These are phyloP conservation scores for Suillus sp. DNA, from an alignment of 768 basidiomycete species.

Conservation along the genomic window DNA sequence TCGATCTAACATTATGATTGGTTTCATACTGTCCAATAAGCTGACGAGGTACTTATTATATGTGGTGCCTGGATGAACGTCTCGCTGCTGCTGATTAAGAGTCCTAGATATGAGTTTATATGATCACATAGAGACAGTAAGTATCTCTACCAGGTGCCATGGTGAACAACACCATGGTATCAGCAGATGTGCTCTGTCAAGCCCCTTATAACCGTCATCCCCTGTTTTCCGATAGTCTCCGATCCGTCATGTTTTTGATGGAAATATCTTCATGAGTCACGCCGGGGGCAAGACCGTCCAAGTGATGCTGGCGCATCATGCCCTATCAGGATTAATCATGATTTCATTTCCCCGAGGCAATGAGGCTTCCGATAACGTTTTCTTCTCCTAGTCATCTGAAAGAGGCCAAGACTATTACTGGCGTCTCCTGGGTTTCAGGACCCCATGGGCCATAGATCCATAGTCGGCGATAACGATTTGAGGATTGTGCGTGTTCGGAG, in stretches of 20 bases:
- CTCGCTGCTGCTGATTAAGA: background rate
- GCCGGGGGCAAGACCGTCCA: background rate
- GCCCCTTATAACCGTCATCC: background rate
- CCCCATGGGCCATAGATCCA: background rate
- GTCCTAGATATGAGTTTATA: background rate
- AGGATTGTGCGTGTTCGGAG: background rate
- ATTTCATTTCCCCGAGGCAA: background rate
- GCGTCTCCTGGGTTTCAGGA: background rate
- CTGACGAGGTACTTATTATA: background rate
- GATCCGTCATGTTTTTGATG: background rate
- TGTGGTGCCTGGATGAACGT: background rate
- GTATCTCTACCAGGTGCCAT: background rate
- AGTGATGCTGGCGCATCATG: background rate
- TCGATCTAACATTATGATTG: background rate
- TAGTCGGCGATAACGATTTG: background rate
- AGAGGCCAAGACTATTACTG: background rate
- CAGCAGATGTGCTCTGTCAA: background rate
- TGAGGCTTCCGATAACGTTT: constrained; percentile 2
- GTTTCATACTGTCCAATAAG: background rate
- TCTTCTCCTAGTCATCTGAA: background rate
- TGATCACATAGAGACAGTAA: background rate
- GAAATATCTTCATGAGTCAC: background rate
- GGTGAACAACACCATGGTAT: constrained; percentile 1
- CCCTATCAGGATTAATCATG: constrained; percentile 1
- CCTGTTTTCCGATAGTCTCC: background rate